Evolutionary conservation across 306 rosid species (phyloP).

Genomic region (Crotalaria pallida): DNA sequence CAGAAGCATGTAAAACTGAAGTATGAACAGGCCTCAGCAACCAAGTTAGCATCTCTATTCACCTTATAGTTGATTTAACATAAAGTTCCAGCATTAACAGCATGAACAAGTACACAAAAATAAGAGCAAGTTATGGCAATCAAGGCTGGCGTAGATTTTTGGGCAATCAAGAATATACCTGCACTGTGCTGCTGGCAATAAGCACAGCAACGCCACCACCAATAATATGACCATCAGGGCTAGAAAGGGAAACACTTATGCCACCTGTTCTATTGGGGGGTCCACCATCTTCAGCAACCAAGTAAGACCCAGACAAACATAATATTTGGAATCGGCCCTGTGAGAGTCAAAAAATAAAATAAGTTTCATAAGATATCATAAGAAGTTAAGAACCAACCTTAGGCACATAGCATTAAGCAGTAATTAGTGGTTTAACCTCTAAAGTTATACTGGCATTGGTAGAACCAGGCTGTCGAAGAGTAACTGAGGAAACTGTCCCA

Average conservation of each 20-base stretch:
- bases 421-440: conserved; percentile 51
- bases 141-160: neutral
- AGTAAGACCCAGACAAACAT: conserved; percentile 91
- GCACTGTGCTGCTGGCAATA: conserved; percentile 76
- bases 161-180: conserved; percentile 48
- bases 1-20: neutral
- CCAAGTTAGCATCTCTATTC: neutral
- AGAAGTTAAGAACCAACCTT: neutral
- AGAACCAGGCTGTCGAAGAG: conserved; percentile 87
- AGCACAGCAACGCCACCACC: conserved; percentile 85
- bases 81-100: neutral
- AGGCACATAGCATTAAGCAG: neutral
- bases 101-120: neutral
- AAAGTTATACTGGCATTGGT: conserved; percentile 57
- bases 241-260: conserved; percentile 73
- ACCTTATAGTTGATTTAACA: neutral
- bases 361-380: neutral
- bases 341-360: conserved; percentile 3
- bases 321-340: conserved; percentile 93
- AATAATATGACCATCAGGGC: conserved; percentile 82
- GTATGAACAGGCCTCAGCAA: neutral
- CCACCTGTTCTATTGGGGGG: conserved; percentile 84
- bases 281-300: conserved; percentile 91
- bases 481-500: conserved; percentile 72
- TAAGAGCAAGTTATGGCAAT: neutral